Evolutionary conservation across 2,329 filamentous ascomycete species (phyloP), one percentile per base, ranked within the genome.

Genomic region (Colletotrichum sp.): DNA sequence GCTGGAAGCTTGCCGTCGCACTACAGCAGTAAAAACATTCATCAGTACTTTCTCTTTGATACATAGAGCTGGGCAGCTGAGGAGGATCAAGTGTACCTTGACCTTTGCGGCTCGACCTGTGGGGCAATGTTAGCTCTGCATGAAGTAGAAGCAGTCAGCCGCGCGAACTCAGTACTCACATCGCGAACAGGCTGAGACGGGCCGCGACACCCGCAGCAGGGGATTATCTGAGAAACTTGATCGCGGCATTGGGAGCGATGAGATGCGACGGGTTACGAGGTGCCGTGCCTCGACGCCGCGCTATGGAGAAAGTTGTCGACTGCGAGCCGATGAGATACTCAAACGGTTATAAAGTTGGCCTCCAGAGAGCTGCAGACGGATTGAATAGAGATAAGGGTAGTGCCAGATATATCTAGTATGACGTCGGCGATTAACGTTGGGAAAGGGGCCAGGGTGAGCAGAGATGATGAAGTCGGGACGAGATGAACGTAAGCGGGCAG

Each of bases 1-100:
- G 96, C 95, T 13, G 97, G 97, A 47, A 98, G 87, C 83, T 98
- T 98, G 75, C 97, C 96, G 85, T 98, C 97, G 80, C 97, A 99
- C 91, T 93, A 80, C 27, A 29, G 38, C 16, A 58, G 27, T 33
- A 57, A 73, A 47, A 21, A 55, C 69, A 63, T 15, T 31, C 21
- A 68, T 74, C 59, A 74, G 72, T 64, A 64, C 21, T 33, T 15
- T 34, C 36, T 36, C 69, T 27, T 36, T 15, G 47, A 59, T 47
- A 15, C 27, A 27, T 72, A 9, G 31, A 27, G 64, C 51, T 31
- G 36, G 13, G 31, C 36, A 69, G 43, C n/a, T 12, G 18, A 13
- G 27, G 29, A 18, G 55, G 36, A 38, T 31, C 21, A 6, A 38
- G 21, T 76, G 79, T 81, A 93, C 92, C 88, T 97, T 98, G 82